Conservation (phyloP, 768 basidiomycete species). For the Tubosaeta sp. region DNA sequence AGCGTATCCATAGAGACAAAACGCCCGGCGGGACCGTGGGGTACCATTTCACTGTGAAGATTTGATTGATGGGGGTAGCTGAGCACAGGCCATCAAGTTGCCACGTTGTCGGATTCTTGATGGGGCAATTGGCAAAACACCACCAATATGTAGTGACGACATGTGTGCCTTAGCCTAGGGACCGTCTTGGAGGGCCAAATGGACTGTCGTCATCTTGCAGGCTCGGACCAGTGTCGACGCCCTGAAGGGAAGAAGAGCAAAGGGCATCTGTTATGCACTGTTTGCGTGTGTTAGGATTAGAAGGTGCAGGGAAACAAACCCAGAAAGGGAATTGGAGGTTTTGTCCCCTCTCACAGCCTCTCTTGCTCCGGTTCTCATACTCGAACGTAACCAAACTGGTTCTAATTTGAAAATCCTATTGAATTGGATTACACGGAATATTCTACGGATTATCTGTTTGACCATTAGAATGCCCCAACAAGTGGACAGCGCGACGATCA, state of each 20-base stretch:
- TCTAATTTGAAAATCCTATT: neutral
- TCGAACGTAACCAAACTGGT: neutral
- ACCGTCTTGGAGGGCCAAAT: neutral
- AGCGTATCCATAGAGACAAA: neutral
- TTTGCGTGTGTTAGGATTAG: constrained; percentile 29
- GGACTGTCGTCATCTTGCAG: neutral
- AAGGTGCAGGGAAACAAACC: constrained; percentile 23
- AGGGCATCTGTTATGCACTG: constrained; percentile 6
- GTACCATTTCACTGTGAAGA: neutral
- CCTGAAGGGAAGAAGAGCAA: neutral
- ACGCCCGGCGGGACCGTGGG: neutral
- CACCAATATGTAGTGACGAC: constrained; percentile 12
- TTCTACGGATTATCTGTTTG: neutral
- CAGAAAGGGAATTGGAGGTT: constrained; percentile 9
- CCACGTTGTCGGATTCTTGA: constrained; percentile 20
- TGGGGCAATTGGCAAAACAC: constrained; percentile 9
- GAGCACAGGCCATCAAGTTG: constrained; percentile 7
- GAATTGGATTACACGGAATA: neutral
- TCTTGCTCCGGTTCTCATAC: constrained; percentile 1
- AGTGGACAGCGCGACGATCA: constrained; percentile 44
- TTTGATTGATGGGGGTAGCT: constrained; percentile 2
- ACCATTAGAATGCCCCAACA: constrained; percentile 41
- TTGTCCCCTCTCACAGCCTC: neutral
- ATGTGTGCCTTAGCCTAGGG: constrained; percentile 11
- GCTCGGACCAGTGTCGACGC: neutral